These are phyloP conservation scores for Globisporangium perplexum DNA, from an alignment of 352 stramenopile species.

Conservation along the genomic window DNA sequence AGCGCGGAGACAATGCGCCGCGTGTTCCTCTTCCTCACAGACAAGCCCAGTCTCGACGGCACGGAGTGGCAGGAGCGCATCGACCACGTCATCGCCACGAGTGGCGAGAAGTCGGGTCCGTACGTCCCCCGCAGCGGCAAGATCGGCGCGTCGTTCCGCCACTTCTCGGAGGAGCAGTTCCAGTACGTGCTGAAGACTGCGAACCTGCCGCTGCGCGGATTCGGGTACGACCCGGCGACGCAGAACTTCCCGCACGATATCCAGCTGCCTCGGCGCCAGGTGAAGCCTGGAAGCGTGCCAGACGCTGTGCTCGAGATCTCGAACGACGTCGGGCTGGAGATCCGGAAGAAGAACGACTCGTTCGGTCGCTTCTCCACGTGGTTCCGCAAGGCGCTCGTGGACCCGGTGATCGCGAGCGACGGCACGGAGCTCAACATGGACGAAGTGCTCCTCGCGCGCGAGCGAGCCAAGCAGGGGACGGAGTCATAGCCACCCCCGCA, in stretches of 20 bases:
- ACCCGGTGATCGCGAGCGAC: conserved; percentile 76
- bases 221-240: conserved; percentile 82
- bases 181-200: conserved; percentile 75
- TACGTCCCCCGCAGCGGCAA: conserved; percentile 85
- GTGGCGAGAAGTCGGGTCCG: conserved; percentile 56
- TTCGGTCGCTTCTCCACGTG: conserved; percentile 77
- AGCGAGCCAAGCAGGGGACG: conserved; percentile 14
- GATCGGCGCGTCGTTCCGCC: conserved; percentile 77
- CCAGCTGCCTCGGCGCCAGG: conserved; percentile 65
- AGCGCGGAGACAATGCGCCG: conserved; percentile 70
- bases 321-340: conserved; percentile 51
- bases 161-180: conserved; percentile 82
- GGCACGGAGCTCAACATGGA: conserved; percentile 82
- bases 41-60: conserved; percentile 53
- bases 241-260: conserved; percentile 76
- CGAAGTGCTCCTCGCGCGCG: conserved; percentile 58
- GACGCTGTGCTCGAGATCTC: conserved; percentile 54
- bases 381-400: conserved; percentile 67
- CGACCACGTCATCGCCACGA: conserved; percentile 44
- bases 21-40: conserved; percentile 76
- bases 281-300: conserved; percentile 56
- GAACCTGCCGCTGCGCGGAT: conserved; percentile 70
- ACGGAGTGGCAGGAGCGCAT: conserved; percentile 77
- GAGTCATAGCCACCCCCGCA: conserved; percentile 14
- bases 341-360: conserved; percentile 74